These are phyloP conservation scores for Backusella mclennaniae DNA, from an alignment of 192 early-diverging fungal genomes.

Conservation along the genomic window DNA sequence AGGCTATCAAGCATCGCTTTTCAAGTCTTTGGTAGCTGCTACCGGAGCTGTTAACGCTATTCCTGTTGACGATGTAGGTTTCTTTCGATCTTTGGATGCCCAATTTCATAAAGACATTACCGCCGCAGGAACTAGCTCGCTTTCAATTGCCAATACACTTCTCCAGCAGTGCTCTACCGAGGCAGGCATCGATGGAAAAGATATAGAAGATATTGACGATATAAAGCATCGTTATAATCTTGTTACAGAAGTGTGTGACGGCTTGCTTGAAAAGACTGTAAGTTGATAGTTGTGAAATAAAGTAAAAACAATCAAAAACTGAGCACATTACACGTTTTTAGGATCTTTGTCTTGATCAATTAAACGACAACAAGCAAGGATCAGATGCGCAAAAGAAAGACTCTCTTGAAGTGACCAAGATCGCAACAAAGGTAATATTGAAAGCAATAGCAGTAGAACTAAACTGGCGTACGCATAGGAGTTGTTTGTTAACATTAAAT, in stretches of 20 bases:
- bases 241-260: constrained; percentile 76
- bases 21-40: constrained; percentile 52
- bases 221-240: constrained; percentile 61
- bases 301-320: not conserved
- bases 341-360: constrained; percentile 77
- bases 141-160: constrained; percentile 32
- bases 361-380: constrained; percentile 38
- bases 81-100: constrained; percentile 65
- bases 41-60: constrained; percentile 61
- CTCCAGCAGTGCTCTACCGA: constrained; percentile 25
- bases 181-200: constrained; percentile 32
- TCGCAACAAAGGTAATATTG: constrained; percentile 23
- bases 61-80: constrained; percentile 55
- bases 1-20: constrained; percentile 42
- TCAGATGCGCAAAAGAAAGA: constrained; percentile 38
- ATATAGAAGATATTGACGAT: constrained; percentile 60
- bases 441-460: not conserved
- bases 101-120: constrained; percentile 43
- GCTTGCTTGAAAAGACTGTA: constrained; percentile 79
- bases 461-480: not conserved
- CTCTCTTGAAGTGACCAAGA: constrained; percentile 47
- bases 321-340: constrained; percentile 25
- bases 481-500: not conserved
- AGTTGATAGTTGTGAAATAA: constrained; percentile 15
- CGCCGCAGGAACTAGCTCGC: constrained; percentile 13